Evolutionary conservation across 2,329 filamentous ascomycete genomes (phyloP), one percentile per base, ranked within the genome.

Genomic region (Pseudogymnoascus verrucosus): DNA sequence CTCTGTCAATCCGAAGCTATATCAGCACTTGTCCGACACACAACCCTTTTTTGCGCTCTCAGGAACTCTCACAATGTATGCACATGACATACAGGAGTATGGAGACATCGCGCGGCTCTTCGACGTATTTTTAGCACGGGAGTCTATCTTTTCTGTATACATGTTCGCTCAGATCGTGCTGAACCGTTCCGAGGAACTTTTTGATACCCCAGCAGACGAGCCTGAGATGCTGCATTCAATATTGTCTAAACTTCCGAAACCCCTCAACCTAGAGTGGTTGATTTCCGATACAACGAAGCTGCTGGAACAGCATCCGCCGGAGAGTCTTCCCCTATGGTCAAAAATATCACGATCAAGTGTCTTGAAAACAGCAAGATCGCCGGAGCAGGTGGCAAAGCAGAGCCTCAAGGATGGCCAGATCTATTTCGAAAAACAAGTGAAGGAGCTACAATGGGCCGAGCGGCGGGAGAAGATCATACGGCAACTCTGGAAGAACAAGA

Each of bases 21-120:
- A 85, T 74, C 78, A 76, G 6, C 93, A 96, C 76, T 80, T 97
- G n/a, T 85, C 88, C 1, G 82, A 81, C 23, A 89, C 88, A 14
- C 86, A 93, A 72, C 93, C 95, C 1, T 97, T 93, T 75, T 99
- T 96, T 75, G 95, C 95, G 4, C 81, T 99, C 4, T 87, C 91
- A n/a, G 92, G 91, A 59, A 96, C 92, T 0, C 82, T 99, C 47
- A 99, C 96, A 36, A 87, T 99, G 79, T 99, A 97, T 75, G 92
- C 95, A 16, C 95, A 99, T 76, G 93, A 98, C 74, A 92, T 99
- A 66, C 88, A 95, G 75, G 87, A 89, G 44, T 97, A 96, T 74
- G 84, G 85, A 67, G 89, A 93, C 68, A 98, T 99, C 71, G 85
- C 92, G 36, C 86, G 95, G 23, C 79, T 99, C 1, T 99, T 97